A percentile compares a stretch with the other conserved stretches of the same genome.
phyloP scores from a whole-genome alignment of 805 yeast genomes.

The Ogataea paraovalis region DNA sequence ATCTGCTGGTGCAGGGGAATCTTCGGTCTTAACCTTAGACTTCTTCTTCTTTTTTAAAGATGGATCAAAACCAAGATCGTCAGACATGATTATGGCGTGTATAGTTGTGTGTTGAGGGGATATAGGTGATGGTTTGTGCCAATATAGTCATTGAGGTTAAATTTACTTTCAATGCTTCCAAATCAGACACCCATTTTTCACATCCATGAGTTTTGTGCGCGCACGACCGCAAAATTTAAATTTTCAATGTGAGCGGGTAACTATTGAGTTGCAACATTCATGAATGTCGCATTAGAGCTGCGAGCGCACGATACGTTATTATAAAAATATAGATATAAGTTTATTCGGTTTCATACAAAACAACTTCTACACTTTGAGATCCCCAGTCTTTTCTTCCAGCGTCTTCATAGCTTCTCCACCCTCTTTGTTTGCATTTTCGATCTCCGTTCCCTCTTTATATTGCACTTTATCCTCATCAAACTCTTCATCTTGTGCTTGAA shows the following conservation, averaged over 20 bases:
- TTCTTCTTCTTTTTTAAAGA: conserved; percentile 69
- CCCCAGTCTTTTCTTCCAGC: neutral
- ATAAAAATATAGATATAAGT: neutral
- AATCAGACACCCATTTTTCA: neutral
- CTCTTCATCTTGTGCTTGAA: conserved; percentile 31
- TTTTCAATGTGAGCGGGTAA: neutral
- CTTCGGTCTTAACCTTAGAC: conserved; percentile 36
- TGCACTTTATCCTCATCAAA: conserved; percentile 31
- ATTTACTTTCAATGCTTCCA: neutral
- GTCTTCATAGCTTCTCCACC: conserved; percentile 38
- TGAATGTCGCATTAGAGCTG: neutral
- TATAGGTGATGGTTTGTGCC: no score
- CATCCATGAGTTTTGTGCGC: neutral
- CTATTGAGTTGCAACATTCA: neutral
- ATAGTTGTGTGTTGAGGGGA: neutral
- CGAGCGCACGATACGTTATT: neutral
- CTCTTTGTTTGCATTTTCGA: conserved; percentile 45
- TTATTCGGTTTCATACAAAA: neutral
- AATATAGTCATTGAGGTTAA: neutral
- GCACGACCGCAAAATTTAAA: neutral
- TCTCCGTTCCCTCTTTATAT: conserved; percentile 48
- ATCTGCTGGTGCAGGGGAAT: conserved; percentile 31
- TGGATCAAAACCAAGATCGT: conserved; percentile 68
- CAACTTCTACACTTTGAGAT: neutral
- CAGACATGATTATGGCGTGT: conserved; percentile 20